Conservation (phyloP, 345 rosid genomes). For the Gossypium stocksii region DNA sequence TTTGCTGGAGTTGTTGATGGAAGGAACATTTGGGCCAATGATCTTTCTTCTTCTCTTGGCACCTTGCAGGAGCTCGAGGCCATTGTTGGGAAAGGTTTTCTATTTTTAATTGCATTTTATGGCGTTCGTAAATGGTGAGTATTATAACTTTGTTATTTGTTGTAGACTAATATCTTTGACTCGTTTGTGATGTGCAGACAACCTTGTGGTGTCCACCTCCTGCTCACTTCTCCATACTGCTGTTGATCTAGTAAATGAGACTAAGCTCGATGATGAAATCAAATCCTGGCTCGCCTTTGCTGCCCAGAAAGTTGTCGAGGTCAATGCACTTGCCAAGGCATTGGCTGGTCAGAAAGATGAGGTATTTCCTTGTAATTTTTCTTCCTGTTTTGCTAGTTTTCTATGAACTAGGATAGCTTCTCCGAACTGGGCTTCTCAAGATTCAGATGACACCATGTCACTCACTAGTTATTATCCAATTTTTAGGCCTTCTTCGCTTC, state of each 20-base stretch:
- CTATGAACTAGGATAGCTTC: not conserved
- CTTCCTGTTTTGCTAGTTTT: not conserved
- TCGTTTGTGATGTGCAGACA: conserved; percentile 42
- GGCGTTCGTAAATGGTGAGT: conserved; percentile 1
- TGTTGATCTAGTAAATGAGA: conserved; percentile 86
- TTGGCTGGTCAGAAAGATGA: conserved; percentile 81
- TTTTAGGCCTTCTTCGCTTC: conserved; percentile 73
- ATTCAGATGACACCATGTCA: not conserved
- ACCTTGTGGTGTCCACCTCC: conserved; percentile 92
- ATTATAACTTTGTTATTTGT: not conserved
- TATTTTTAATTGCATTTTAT: conserved; percentile 5
- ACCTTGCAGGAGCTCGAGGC: conserved; percentile 58
- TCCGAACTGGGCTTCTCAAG: not conserved
- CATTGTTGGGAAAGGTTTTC: conserved; percentile 78
- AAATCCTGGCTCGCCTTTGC: conserved; percentile 98
- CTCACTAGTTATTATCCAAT: conserved; percentile 15
- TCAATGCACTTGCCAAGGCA: conserved; percentile 86
- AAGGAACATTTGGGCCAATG: conserved; percentile 98
- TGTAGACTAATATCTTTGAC: not conserved
- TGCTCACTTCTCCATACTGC: conserved; percentile 98
- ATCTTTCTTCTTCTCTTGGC: conserved; percentile 74
- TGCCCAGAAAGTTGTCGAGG: conserved; percentile 94
- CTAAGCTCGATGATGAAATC: conserved; percentile 77
- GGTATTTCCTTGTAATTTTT: conserved; percentile 36
- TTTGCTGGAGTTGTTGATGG: conserved; percentile 98